Evolutionary conservation across 1,139 yeast species (phyloP).

Genomic region (Candida frijolesensis): DNA sequence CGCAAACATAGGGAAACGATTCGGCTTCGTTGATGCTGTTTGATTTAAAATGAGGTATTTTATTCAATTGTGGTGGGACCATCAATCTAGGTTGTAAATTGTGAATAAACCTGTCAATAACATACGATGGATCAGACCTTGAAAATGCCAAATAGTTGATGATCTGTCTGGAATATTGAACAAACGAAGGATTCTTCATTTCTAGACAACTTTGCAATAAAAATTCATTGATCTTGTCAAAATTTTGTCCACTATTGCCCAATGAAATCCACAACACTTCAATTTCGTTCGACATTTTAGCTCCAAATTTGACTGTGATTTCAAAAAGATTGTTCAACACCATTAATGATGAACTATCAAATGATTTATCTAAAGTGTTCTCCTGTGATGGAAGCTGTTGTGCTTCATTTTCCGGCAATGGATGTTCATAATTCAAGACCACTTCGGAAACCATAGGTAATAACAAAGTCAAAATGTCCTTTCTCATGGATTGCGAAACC

Average conservation of each 20-base stretch:
- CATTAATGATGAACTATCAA: conserved; percentile 56
- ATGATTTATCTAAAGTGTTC: not conserved
- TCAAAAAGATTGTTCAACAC: conserved; percentile 81
- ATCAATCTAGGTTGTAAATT: conserved; percentile 82
- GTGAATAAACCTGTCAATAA: conserved; percentile 65
- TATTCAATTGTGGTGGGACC: conserved; percentile 65
- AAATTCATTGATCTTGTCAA: conserved; percentile 71
- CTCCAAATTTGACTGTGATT: conserved; percentile 76
- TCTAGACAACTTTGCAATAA: conserved; percentile 69
- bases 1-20: conserved; percentile 72
- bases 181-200: conserved; percentile 71
- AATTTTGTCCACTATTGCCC: conserved; percentile 70
- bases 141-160: conserved; percentile 70
- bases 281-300: conserved; percentile 76
- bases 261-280: conserved; percentile 95
- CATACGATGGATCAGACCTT: conserved; percentile 54
- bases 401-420: conserved; percentile 3
- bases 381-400: not conserved
- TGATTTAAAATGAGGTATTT: not conserved
- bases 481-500: conserved; percentile 57
- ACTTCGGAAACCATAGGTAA: conserved; percentile 91
- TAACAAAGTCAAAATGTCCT: conserved; percentile 77
- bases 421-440: conserved; percentile 49
- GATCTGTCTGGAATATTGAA: conserved; percentile 78
- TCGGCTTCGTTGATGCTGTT: conserved; percentile 9